Conservation (phyloP, 208 protist species). For the Acanthamoeba castellanii region DNA sequence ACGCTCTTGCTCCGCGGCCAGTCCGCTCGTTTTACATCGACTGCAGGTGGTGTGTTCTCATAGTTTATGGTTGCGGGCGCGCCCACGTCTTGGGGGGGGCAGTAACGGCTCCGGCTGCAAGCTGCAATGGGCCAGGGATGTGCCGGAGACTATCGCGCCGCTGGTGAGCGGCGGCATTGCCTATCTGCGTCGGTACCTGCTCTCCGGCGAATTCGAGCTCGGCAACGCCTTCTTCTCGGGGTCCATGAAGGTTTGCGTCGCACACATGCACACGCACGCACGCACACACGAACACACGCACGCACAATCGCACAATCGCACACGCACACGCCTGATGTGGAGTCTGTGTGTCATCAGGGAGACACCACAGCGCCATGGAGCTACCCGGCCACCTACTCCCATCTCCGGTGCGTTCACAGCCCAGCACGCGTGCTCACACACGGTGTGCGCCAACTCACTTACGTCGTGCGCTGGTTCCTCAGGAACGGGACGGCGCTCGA, state of each 20-base stretch:
- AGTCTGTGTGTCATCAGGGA: not conserved
- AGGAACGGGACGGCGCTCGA: not conserved
- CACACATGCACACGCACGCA: not conserved
- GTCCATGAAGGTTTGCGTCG: not conserved
- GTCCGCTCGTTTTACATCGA: not conserved
- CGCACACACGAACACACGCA: no score
- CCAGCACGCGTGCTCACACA: not conserved
- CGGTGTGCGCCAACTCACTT: no score
- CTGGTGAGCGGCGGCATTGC: not conserved
- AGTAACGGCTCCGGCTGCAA: not conserved
- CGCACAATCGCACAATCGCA: no score
- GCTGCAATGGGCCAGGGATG: slow-evolving; percentile 4
- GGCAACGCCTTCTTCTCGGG: slow-evolving; percentile 67
- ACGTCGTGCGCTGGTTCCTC: not conserved
- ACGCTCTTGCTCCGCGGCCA: not conserved
- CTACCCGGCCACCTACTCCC: slow-evolving; percentile 30
- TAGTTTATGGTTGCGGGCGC: no score
- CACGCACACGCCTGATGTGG: not conserved
- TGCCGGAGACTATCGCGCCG: not conserved
- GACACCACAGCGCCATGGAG: not conserved
- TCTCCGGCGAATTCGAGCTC: slow-evolving; percentile 14
- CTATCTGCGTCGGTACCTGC: slow-evolving; percentile 32
- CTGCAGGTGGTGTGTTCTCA: not conserved
- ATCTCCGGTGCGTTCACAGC: not conserved
- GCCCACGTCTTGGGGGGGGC: no score